Evolutionary conservation across 2,329 filamentous ascomycete genomes (phyloP).

Genomic region (Phoma herbarum): DNA sequence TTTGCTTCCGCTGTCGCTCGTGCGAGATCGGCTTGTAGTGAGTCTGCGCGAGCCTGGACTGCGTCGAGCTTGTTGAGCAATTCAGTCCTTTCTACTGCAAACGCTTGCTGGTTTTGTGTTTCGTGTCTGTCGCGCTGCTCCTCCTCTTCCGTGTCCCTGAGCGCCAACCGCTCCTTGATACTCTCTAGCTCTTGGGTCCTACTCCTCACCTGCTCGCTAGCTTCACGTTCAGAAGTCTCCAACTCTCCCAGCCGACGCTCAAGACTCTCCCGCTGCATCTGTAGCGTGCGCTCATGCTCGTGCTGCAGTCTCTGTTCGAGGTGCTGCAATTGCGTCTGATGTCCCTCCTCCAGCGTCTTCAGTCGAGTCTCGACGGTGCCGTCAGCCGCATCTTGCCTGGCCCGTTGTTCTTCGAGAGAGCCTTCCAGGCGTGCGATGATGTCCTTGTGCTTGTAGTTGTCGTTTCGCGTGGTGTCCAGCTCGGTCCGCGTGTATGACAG

Average conservation of each 20-base stretch:
- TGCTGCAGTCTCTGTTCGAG: conserved; percentile 39
- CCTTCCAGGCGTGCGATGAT: conserved; percentile 28
- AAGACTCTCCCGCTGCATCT: conserved; percentile 39
- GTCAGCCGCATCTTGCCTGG: conserved; percentile 20
- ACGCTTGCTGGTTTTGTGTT: conserved; percentile 11
- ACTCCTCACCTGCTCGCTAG: conserved; percentile 16
- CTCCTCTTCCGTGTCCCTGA: conserved; percentile 24
- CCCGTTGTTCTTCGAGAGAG: conserved; percentile 26
- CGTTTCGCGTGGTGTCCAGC: conserved; percentile 39
- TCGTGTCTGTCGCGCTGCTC: conserved; percentile 8
- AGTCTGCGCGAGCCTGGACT: conserved; percentile 38
- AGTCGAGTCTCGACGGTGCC: conserved; percentile 22
- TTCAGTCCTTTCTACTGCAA: conserved; percentile 13
- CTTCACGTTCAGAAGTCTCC: conserved; percentile 29
- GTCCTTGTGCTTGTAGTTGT: conserved; percentile 45
- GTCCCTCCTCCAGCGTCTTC: conserved; percentile 33
- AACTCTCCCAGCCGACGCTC: conserved; percentile 30
- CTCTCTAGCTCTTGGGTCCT: conserved; percentile 26
- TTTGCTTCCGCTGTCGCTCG: conserved; percentile 39
- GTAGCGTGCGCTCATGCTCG: conserved; percentile 25
- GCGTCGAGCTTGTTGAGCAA: conserved; percentile 34
- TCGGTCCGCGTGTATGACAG: conserved; percentile 46
- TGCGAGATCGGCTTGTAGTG: conserved; percentile 38
- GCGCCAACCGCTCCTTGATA: conserved; percentile 27
- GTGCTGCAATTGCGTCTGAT: conserved; percentile 36